Evolutionary conservation across 2,329 filamentous ascomycete species (phyloP).

Genomic region (Pleoardoris graminearum): DNA sequence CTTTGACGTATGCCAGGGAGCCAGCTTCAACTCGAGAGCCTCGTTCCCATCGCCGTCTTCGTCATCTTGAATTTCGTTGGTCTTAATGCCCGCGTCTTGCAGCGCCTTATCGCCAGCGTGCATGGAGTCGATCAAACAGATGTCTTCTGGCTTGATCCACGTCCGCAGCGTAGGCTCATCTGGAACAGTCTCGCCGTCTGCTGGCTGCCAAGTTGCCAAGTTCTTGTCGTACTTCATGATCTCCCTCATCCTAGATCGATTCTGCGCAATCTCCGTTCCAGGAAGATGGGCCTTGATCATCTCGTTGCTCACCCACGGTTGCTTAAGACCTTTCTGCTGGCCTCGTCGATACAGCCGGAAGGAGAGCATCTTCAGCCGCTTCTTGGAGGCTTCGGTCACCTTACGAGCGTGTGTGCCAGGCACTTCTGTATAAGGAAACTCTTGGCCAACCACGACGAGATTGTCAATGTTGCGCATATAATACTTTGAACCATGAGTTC

Average conservation of each 20-base stretch:
- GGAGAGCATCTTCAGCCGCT: conserved; percentile 92
- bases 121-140: conserved; percentile 94
- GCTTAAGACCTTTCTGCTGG: conserved; percentile 67
- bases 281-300: conserved; percentile 72
- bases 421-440: conserved; percentile 88
- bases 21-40: conserved; percentile 83
- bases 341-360: conserved; percentile 85
- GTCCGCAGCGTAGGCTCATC: conserved; percentile 79
- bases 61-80: conserved; percentile 65
- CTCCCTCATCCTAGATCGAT: conserved; percentile 94
- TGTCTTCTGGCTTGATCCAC: conserved; percentile 94
- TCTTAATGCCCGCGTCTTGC: conserved; percentile 84
- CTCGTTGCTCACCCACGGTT: conserved; percentile 78
- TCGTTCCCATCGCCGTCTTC: conserved; percentile 68
- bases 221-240: conserved; percentile 91
- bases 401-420: conserved; percentile 92
- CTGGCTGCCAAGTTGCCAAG: conserved; percentile 77
- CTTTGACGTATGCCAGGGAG: conserved; percentile 95
- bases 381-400: conserved; percentile 96
- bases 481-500: conserved; percentile 75
- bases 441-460: conserved; percentile 87
- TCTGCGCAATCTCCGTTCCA: conserved; percentile 92
- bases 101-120: conserved; percentile 91
- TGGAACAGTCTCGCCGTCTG: conserved; percentile 71
- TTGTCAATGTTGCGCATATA: conserved; percentile 89